A percentile compares a stretch with the other conserved stretches of the same genome.
These are phyloP conservation scores for Thielaviopsis musarum DNA, from an alignment of 2,329 filamentous ascomycete species.

Conservation along the genomic window DNA sequence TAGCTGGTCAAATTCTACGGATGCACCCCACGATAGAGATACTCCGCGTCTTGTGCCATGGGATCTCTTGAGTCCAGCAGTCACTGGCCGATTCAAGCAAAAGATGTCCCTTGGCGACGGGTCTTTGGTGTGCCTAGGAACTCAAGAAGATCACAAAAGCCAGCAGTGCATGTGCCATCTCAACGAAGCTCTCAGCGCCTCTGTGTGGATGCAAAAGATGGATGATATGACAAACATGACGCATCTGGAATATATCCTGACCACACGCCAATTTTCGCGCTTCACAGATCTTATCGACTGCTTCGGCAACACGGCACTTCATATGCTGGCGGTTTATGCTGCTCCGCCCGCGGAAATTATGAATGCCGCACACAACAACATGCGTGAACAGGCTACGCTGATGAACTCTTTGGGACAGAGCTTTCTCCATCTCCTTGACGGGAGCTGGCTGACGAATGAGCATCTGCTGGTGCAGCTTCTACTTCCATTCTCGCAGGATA, in stretches of 20 bases:
- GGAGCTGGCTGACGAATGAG: constrained; percentile 20
- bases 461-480: constrained; percentile 13
- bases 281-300: constrained; percentile 18
- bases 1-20: constrained; percentile 15
- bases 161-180: background rate
- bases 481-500: constrained; percentile 18
- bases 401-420: constrained; percentile 31
- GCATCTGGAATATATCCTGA: constrained; percentile 2
- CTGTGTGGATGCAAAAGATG: background rate
- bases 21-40: constrained; percentile 14
- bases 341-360: constrained; percentile 14
- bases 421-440: constrained; percentile 28
- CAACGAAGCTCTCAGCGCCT: background rate
- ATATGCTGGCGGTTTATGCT: constrained; percentile 27
- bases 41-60: constrained; percentile 25
- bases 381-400: constrained; percentile 14
- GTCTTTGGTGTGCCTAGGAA: background rate
- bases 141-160: background rate
- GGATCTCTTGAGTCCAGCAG: constrained; percentile 28
- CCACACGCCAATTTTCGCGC: background rate
- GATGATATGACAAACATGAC: background rate
- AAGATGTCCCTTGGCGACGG: constrained; percentile 14
- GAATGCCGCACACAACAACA: background rate
- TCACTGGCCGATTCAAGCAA: constrained; percentile 6
- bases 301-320: constrained; percentile 32